phyloP scores from a whole-genome alignment of 108 stramenopile genomes.

The Skeletonema marinoi region DNA sequence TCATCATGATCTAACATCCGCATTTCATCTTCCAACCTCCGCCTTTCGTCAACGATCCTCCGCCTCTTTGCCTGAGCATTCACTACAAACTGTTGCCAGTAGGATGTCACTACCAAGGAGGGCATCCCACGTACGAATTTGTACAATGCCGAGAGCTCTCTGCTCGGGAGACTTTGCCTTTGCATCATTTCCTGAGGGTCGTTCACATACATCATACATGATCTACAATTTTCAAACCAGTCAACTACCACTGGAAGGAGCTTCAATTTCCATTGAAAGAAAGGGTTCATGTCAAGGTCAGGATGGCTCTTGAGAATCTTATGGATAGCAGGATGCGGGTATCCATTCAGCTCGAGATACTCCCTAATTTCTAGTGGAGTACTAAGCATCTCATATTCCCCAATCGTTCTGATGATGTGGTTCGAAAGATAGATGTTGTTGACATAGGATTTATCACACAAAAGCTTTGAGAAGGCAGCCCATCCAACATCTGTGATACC shows the following conservation, averaged over 20 bases:
- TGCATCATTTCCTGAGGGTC: background rate
- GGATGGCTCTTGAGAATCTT: constrained; percentile 4
- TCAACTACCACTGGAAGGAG: background rate
- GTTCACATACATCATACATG: background rate
- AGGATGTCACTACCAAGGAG: background rate
- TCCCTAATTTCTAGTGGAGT: background rate
- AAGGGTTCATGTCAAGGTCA: background rate
- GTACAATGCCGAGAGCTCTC: background rate
- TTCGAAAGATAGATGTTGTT: background rate
- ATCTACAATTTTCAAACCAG: background rate
- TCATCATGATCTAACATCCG: background rate
- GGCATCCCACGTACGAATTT: background rate
- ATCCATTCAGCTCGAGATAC: background rate
- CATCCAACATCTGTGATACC: background rate
- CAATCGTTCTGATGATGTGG: background rate
- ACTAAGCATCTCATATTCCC: background rate
- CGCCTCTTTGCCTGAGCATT: background rate
- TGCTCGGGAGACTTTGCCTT: background rate
- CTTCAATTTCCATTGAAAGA: constrained; percentile 6
- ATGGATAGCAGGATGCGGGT: background rate
- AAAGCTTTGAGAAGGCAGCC: background rate
- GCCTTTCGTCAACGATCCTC: background rate
- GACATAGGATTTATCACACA: background rate
- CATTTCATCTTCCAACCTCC: background rate
- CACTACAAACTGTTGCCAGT: background rate